These are phyloP conservation scores for Penicillium cosmopolitanum DNA, from an alignment of 495 filamentous ascomycete genomes.

Conservation along the genomic window DNA sequence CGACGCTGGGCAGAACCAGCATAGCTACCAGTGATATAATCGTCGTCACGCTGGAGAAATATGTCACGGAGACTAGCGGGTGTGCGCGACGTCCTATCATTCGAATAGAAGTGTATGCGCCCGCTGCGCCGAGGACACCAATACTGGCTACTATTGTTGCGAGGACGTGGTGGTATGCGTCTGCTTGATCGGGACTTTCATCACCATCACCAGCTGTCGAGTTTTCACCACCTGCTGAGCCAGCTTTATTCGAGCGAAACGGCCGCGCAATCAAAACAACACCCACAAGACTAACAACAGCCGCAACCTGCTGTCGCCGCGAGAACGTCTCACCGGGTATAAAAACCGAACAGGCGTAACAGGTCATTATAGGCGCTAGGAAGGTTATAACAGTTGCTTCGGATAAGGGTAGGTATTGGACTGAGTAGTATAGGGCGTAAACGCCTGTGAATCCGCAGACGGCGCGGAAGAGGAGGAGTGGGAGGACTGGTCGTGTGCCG, in stretches of 20 bases:
- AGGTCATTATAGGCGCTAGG: constrained; percentile 78
- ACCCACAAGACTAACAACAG: constrained; percentile 73
- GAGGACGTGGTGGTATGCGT: constrained; percentile 64
- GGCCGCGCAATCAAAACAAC: constrained; percentile 87
- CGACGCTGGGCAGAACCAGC: constrained; percentile 55
- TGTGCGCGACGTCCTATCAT: constrained; percentile 86
- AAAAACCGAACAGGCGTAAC: constrained; percentile 79
- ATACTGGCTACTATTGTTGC: constrained; percentile 76
- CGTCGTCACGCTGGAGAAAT: constrained; percentile 74
- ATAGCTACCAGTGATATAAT: constrained; percentile 66
- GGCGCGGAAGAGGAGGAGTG: constrained; percentile 70
- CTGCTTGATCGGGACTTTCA: constrained; percentile 36
- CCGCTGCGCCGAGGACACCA: constrained; percentile 78
- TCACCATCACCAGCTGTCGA: neutral
- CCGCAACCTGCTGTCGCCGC: constrained; percentile 73
- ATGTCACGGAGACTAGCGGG: constrained; percentile 82
- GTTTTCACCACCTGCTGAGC: constrained; percentile 23
- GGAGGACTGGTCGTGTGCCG: constrained; percentile 65
- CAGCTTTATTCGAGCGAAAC: constrained; percentile 30
- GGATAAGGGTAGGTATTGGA: constrained; percentile 84
- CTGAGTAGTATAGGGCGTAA: constrained; percentile 77
- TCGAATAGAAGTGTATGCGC: constrained; percentile 78
- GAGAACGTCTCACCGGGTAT: constrained; percentile 78
- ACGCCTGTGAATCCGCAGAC: constrained; percentile 85
- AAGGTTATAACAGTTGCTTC: constrained; percentile 96